phyloP scores from a whole-genome alignment of 306 rosid genomes.

The Sicyos baderoa region DNA sequence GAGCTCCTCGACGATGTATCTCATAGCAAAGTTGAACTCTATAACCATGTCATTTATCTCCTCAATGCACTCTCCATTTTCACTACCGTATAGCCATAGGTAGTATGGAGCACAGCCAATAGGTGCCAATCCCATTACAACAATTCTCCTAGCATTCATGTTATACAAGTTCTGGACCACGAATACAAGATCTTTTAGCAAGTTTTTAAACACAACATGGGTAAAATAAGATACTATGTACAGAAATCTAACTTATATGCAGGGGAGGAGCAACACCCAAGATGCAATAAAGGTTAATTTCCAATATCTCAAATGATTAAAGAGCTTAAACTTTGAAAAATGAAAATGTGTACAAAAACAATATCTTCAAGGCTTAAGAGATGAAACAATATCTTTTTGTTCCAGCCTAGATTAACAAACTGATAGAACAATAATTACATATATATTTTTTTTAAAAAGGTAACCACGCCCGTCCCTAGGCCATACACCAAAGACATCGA shows the following conservation, averaged over 20 bases:
- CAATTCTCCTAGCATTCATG: slow-evolving; percentile 58
- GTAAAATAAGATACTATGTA: background rate
- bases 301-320: background rate
- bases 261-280: background rate
- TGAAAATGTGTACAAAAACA: background rate
- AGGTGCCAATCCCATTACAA: slow-evolving; percentile 78
- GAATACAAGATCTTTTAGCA: slow-evolving; percentile 12
- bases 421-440: background rate
- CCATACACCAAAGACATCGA: too few species aligned
- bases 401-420: background rate
- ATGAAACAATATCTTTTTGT: background rate
- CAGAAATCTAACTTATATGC: background rate
- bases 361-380: background rate
- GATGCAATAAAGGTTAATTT: background rate
- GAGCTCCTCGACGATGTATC: slow-evolving; percentile 57
- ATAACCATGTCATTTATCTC: slow-evolving; percentile 67
- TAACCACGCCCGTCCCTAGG: too few species aligned
- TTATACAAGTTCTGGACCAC: slow-evolving; percentile 63
- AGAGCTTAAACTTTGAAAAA: background rate
- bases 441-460: too few species aligned
- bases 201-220: background rate
- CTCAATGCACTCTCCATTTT: slow-evolving; percentile 60
- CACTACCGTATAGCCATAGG: slow-evolving; percentile 49
- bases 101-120: slow-evolving; percentile 86
- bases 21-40: slow-evolving; percentile 73